Evolutionary conservation across 1,284 basidiomycete genomes (phyloP).

Genomic region (Trichosporon faecale): DNA sequence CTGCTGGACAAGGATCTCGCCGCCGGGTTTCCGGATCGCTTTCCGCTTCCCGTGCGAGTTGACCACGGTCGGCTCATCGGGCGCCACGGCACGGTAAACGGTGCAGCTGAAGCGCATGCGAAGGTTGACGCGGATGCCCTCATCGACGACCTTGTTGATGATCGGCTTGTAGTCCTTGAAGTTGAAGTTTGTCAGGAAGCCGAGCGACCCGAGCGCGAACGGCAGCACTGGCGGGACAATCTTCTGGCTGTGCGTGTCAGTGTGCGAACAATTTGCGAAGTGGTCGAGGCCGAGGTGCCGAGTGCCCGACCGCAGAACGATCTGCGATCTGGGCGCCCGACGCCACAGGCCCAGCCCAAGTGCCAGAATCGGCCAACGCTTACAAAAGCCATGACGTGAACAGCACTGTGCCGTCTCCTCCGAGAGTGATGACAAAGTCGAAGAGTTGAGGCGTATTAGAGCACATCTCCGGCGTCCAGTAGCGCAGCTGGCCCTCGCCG

Average conservation of each 20-base stretch:
- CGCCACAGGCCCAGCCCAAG: not conserved
- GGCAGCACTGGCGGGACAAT: slow-evolving; percentile 97
- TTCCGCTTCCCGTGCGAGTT: slow-evolving; percentile 59
- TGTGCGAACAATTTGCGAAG: not conserved
- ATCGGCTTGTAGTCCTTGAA: slow-evolving; percentile 82
- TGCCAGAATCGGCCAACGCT: no score
- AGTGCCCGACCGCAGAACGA: not conserved
- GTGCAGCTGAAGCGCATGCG: slow-evolving; percentile 99
- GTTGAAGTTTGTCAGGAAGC: slow-evolving; percentile 98
- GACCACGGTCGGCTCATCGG: slow-evolving; percentile 57
- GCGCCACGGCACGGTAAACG: slow-evolving; percentile 82
- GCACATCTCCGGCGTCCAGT: slow-evolving; percentile 98
- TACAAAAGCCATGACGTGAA: slow-evolving; percentile 97
- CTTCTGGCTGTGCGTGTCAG: slow-evolving; percentile 59
- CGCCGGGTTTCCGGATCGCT: slow-evolving; percentile 84
- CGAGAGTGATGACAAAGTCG: slow-evolving; percentile 97
- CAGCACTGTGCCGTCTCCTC: slow-evolving; percentile 96
- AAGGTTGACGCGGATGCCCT: slow-evolving; percentile 93
- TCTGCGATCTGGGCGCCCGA: not conserved
- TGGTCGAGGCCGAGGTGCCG: not conserved
- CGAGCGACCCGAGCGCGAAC: slow-evolving; percentile 96
- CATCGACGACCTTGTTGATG: slow-evolving; percentile 84
- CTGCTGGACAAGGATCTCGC: slow-evolving; percentile 91
- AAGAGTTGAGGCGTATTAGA: slow-evolving; percentile 85
- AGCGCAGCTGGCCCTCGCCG: slow-evolving; percentile 87